A percentile compares a stretch with the other conserved stretches of the same genome.
Conservation (phyloP, 176 grass and related monocot species). For the Rhynchospora breviuscula region DNA sequence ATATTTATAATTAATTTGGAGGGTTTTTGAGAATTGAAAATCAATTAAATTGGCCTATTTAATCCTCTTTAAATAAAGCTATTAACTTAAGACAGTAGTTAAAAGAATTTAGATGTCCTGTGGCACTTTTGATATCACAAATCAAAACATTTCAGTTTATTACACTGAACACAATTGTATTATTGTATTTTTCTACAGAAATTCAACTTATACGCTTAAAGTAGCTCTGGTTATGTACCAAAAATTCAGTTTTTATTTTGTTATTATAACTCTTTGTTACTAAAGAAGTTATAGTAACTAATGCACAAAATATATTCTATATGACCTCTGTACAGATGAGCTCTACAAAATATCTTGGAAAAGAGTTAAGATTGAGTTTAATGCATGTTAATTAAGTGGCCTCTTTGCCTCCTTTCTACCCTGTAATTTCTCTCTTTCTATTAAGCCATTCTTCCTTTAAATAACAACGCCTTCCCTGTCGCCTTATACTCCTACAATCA, state of each 20-base stretch:
- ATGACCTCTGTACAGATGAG: not conserved
- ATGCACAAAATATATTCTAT: not conserved
- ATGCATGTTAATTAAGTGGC: slow-evolving; percentile 12
- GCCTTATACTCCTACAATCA: slow-evolving; percentile 3
- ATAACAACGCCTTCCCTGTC: not conserved
- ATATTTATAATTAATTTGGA: not conserved
- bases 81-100: slow-evolving; percentile 25
- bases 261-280: not conserved
- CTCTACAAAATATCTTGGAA: not conserved
- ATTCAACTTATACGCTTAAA: not conserved
- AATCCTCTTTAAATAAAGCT: not conserved
- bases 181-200: not conserved
- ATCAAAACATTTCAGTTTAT: not conserved
- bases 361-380: slow-evolving; percentile 1
- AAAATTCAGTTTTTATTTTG: not conserved
- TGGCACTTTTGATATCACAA: not conserved
- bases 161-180: not conserved
- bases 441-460: not conserved
- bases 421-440: not conserved
- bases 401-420: slow-evolving; percentile 23
- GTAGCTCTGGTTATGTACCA: not conserved
- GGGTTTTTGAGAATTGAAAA: slow-evolving; percentile 16
- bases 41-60: slow-evolving; percentile 14
- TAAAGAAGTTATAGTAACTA: not conserved
- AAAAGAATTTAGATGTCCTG: not conserved